Evolutionary conservation across 1,139 yeast genomes (phyloP), one percentile per base, ranked within the genome.

Genomic region (Diutina siamensis): DNA sequence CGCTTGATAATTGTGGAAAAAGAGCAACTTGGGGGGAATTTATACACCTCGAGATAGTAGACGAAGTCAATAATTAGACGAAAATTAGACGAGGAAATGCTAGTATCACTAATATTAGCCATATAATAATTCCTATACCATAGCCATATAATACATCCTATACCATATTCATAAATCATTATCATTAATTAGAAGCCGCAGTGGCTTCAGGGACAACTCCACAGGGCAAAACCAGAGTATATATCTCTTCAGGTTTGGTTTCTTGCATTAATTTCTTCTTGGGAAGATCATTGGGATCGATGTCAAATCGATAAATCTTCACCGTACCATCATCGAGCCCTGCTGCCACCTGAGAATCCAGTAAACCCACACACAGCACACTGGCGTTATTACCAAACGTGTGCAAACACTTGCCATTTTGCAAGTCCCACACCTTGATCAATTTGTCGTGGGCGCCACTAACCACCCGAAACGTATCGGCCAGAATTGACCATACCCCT

Each of bases 401-500:
- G 62, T 88, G 95, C 74, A 89, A 78, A 62, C 97, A 87, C 57
- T 83, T 82, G 17, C 98, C 97, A 53, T 82, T 79, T 61, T 89
- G 97, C 51, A 92, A 67, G 60, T 92, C 98, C 97, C 97, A 92
- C 5, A 92, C 86, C 62, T 92, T 92, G 51, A 88, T 84, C 47
- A 81, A 70, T 52, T 87, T 74, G 64, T 92, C 97, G 58, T 89
- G 97, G 1, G 96, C 92, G 2, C 97, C 97, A 57, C 94, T 81
- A 17, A 89, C 85, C 42, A 92, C 84, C 53, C 98, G 74, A 70
- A 92, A 92, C 40, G 92, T 88, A 65, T 92, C 97, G 0, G 97
- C 94, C 17, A 92, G 87, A 49, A 92, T 83, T 38, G 92, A 86
- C 97, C 97, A 89, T 18, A 92, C 95, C 18, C 97, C 97, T 62